These are phyloP conservation scores for Ascochyta pisi DNA, from an alignment of 2,329 filamentous ascomycete species.

Conservation along the genomic window DNA sequence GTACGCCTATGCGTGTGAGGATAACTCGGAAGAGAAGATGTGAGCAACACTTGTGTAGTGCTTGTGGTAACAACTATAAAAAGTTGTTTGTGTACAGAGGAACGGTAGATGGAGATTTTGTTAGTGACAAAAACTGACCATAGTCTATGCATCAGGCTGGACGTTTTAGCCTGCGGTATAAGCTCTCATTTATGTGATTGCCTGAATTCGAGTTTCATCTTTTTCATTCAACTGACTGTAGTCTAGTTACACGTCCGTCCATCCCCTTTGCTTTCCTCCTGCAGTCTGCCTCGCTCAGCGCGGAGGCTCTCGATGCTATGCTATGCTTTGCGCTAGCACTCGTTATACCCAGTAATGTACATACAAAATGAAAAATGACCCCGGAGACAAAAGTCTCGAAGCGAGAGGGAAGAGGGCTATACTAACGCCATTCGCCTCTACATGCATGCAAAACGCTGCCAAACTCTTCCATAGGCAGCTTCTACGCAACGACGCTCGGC, in stretches of 20 bases:
- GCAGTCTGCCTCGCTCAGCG: not conserved
- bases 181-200: no score
- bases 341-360: conserved; percentile 15
- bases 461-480: not conserved
- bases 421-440: conserved; percentile 22
- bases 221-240: conserved; percentile 6
- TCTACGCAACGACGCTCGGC: conserved; percentile 11
- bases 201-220: not conserved
- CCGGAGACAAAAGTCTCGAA: conserved; percentile 7
- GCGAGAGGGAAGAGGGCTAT: conserved; percentile 19
- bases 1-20: no score
- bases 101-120: no score
- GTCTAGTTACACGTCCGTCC: conserved; percentile 9
- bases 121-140: no score
- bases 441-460: conserved; percentile 14
- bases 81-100: no score
- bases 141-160: no score
- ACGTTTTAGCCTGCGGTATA: no score
- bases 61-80: no score
- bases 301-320: not conserved
- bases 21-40: no score
- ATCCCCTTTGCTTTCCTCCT: not conserved
- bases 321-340: conserved; percentile 14
- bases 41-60: no score
- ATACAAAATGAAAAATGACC: conserved; percentile 15